These are phyloP conservation scores for Aegilops sharonensis DNA, from an alignment of 176 grass and related monocot species.

Conservation along the genomic window DNA sequence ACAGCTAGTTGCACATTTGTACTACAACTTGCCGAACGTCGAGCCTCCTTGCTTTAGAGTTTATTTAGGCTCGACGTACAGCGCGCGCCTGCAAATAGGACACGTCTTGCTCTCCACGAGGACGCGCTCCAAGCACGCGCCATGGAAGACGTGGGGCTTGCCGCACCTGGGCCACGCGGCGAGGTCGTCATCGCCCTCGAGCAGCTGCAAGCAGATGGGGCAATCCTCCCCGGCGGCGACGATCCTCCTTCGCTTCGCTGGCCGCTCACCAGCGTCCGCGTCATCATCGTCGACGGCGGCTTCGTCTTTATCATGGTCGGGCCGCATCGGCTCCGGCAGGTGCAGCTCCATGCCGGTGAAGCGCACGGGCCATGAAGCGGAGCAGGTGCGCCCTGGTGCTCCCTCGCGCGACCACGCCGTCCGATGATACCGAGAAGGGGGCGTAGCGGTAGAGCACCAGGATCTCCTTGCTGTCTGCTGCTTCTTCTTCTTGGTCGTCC, in stretches of 20 bases:
- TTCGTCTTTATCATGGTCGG: neutral
- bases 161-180: slow-evolving; percentile 30
- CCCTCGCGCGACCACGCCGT: neutral
- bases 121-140: neutral
- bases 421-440: neutral
- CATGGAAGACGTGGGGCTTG: slow-evolving; percentile 34
- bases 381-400: neutral
- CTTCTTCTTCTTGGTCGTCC: neutral
- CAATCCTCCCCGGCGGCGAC: neutral
- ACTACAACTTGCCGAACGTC: neutral
- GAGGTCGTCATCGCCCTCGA: neutral
- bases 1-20: neutral
- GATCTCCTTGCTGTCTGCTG: neutral
- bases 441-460: slow-evolving; percentile 11
- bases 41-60: neutral
- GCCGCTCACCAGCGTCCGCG: neutral
- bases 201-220: neutral
- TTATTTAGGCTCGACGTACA: neutral
- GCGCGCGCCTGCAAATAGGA: neutral
- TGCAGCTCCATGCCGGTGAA: neutral
- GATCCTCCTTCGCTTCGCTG: slow-evolving; percentile 11
- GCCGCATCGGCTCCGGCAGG: slow-evolving; percentile 19
- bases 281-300: neutral
- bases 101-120: neutral
- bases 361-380: neutral